Base-by-base conservation (phyloP, 768 basidiomycete species). In the Mycena venus region DNA sequence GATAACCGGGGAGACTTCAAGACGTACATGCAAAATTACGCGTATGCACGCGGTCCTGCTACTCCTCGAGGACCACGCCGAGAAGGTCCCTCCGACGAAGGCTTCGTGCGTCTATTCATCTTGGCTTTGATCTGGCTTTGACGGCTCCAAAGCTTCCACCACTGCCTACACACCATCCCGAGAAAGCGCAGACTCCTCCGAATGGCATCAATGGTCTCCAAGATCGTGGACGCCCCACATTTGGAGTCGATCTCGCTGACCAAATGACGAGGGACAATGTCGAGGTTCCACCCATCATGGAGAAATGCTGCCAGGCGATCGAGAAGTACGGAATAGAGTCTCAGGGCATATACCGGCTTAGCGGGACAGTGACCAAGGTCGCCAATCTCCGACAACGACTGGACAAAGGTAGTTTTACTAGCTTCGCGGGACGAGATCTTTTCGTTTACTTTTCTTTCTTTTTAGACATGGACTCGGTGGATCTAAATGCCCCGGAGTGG, bases 1-100 rank as follows among this genome's bases (percentile, higher is more conserved):
- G 98, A 99, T 84, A 97, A 97, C 78, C 91, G 97, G 44, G 89
- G 92, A 40, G 98, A 99, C 83, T 99, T 99, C 86, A 98, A 95
- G 85, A 91, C 90, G 10, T 99, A 94, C 81, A 99, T 99, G 97
- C 96, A 98, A 81, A 96, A 98, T 81, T 99, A 98, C 80, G 93
- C 95, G 0, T 96, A 97, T 79, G 96, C 96, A 32, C 94, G 95
- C 73, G 95, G 93, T 14, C 86, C 88, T 60, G 84, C 81, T 44
- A 85, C 86, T 32, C 82, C 84, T 17, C 87, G 92, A 44, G 96
- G 95, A n/a, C 96, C 95, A 32, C 88, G 95, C 73, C 88, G 97
- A 74, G 96, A 98, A 77, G 97, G 96, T 4, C 96, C 96, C 4
- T 87, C 90, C 64, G 96, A 99, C 65, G 96, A 98, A 81, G 96